phyloP scores from a whole-genome alignment of 1,139 yeast genomes.

The Saccharomyces hybrid region DNA sequence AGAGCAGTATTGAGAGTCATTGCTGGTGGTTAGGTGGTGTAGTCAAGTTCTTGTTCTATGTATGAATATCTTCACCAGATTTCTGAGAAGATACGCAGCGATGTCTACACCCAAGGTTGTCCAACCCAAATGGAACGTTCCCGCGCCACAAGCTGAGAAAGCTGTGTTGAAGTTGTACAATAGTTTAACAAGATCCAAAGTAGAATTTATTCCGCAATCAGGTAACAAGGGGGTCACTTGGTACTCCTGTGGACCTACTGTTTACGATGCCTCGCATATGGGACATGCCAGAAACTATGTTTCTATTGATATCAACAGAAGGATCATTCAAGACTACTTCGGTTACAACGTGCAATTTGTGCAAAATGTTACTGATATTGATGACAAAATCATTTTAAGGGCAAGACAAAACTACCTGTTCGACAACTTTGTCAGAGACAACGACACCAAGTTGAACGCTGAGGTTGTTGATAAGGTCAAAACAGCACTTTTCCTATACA shows the following conservation, averaged over 20 bases:
- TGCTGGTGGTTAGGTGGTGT: background rate
- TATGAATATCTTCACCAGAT: constrained; percentile 6
- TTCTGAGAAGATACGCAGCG: background rate
- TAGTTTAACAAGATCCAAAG: constrained; percentile 76
- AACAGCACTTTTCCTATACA: constrained; percentile 43
- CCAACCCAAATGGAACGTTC: constrained; percentile 25
- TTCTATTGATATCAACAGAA: constrained; percentile 83
- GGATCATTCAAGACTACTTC: constrained; percentile 82
- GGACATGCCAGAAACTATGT: constrained; percentile 98
- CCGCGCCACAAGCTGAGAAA: constrained; percentile 9
- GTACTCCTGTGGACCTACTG: constrained; percentile 99
- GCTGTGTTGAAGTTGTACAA: constrained; percentile 50
- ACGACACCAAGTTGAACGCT: constrained; percentile 15
- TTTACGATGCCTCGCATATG: constrained; percentile 95
- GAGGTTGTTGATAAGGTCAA: constrained; percentile 36
- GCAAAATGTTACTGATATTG: constrained; percentile 96
- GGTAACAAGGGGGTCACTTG: constrained; percentile 63
- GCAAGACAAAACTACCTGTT: constrained; percentile 86
- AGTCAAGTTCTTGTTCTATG: background rate
- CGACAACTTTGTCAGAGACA: constrained; percentile 42
- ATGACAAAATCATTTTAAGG: constrained; percentile 89
- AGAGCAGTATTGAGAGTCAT: background rate
- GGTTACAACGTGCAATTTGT: constrained; percentile 82
- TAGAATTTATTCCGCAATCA: constrained; percentile 59
- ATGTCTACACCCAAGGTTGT: constrained; percentile 39